Evolutionary conservation across 345 rosid species (phyloP), one percentile per base, ranked within the genome.

Genomic region (Syzygium grande): DNA sequence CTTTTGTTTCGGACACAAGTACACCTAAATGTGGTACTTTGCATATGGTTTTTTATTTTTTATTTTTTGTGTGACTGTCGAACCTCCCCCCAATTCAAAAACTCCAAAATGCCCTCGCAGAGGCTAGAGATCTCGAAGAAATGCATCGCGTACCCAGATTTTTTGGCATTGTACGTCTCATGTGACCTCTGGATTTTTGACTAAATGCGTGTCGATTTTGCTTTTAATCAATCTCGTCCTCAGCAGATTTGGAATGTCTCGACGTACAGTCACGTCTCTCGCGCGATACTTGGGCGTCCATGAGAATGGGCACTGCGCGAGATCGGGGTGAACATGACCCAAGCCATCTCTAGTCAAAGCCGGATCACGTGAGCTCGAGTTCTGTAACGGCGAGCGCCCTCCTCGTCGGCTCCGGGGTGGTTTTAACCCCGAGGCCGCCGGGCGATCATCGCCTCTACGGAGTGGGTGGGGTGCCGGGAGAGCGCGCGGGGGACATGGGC

Each of bases 361-460:
- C 5, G 46, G 7, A 43, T 43, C 7, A 43, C 6, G 15, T 0
- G 65, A 59, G 12, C 30, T 27, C 27, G 30, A 59, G 7, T 59
- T 59, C 12, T 25, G 15, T 59, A 59, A 59, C 27, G 27, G 65
- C 11, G 16, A 59, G 46, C 5, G 30, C 15, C 30, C 30, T 25
- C 29, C 29, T 56, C 25, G 1, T 23, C 25, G 61, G 13, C 61
- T 56, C 1, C 6, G n/a, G 4, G 25, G 6, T 12, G 12, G 14
- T 23, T 58, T 58, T 58, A 6, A 6, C 7, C 15, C 7, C 3
- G 11, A 0, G 29, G 27, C 7, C 0, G 0, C 11, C 11, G 0
- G 15, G 5, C 0, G 15, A 14, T n/a, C 65, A 58, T 58, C 65
- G 27, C 14, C 6, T 27, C 0, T 59, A 1, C 3, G 11, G 27